phyloP scores from a whole-genome alignment of 1,284 basidiomycete species.

The Puccinia coronata region DNA sequence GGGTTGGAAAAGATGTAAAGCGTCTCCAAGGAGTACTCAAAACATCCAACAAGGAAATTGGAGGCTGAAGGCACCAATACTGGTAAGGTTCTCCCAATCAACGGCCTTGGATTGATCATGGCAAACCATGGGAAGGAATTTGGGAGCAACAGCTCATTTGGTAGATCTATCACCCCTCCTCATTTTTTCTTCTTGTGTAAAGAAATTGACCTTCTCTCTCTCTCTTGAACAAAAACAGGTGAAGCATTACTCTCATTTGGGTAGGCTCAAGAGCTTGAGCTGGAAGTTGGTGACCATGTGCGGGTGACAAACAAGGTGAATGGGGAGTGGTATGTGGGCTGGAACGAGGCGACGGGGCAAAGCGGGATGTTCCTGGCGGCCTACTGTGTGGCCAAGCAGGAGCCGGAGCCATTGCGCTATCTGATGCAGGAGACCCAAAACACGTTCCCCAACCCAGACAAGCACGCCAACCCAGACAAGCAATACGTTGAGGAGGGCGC shows the following conservation, averaged over 20 bases:
- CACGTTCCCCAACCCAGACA: slow-evolving; percentile 45
- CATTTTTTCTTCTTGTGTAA: not conserved
- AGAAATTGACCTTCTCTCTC: not conserved
- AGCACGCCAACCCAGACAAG: not conserved
- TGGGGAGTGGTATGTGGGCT: slow-evolving; percentile 42
- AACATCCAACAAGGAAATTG: slow-evolving; percentile 45
- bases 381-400: slow-evolving; percentile 28
- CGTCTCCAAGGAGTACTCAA: slow-evolving; percentile 49
- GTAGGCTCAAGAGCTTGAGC: slow-evolving; percentile 43
- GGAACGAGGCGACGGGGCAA: slow-evolving; percentile 33
- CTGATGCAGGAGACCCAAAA: slow-evolving; percentile 6
- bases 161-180: slow-evolving; percentile 8
- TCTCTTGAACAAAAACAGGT: not conserved
- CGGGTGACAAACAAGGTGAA: slow-evolving; percentile 44
- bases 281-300: slow-evolving; percentile 35
- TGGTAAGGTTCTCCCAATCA: slow-evolving; percentile 48
- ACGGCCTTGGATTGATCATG: slow-evolving; percentile 47
- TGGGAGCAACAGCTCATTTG: slow-evolving; percentile 46
- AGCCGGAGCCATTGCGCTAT: not conserved
- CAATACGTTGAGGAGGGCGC: too few species aligned
- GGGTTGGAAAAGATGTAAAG: slow-evolving; percentile 43
- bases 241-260: slow-evolving; percentile 42
- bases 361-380: slow-evolving; percentile 49
- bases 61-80: slow-evolving; percentile 47
- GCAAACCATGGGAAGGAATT: slow-evolving; percentile 49